Conservation (phyloP, 2,329 filamentous ascomycete genomes). For the Pseudogymnoascus pannorum region DNA sequence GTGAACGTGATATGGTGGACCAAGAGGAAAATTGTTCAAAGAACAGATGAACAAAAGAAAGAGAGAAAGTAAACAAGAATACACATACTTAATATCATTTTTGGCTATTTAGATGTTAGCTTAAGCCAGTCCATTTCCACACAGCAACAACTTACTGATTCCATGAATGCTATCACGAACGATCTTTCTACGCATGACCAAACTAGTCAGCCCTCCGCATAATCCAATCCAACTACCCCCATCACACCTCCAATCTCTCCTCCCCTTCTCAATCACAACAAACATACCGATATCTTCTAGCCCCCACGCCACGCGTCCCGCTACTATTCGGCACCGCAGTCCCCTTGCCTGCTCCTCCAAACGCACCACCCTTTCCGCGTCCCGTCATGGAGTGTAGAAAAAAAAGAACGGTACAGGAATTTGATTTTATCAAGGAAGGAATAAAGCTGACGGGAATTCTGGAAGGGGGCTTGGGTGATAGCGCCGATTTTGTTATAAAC, state of each 20-base stretch:
- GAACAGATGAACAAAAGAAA: not conserved
- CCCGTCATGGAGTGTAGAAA: not conserved
- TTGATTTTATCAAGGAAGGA: too few species aligned
- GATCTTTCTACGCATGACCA: slow-evolving; percentile 36
- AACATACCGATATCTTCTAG: not conserved
- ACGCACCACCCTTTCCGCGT: not conserved
- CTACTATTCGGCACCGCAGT: not conserved
- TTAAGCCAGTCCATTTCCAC: slow-evolving; percentile 5
- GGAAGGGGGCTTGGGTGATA: too few species aligned
- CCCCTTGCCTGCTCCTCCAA: not conserved
- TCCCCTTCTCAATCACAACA: not conserved
- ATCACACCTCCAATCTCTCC: not conserved
- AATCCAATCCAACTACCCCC: too few species aligned
- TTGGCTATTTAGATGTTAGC: slow-evolving; percentile 37
- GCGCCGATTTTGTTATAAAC: too few species aligned
- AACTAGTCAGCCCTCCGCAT: not conserved
- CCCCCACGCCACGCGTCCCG: not conserved
- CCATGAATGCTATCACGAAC: slow-evolving; percentile 41
- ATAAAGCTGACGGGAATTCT: too few species aligned
- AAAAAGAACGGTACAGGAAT: too few species aligned
- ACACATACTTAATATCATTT: slow-evolving; percentile 43
- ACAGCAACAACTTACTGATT: slow-evolving; percentile 39
- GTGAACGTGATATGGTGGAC: not conserved
- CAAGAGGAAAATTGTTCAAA: not conserved
- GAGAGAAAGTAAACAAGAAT: not conserved